Base-by-base conservation (phyloP, 1,284 basidiomycete species). In the Boletellus deceptivus region DNA sequence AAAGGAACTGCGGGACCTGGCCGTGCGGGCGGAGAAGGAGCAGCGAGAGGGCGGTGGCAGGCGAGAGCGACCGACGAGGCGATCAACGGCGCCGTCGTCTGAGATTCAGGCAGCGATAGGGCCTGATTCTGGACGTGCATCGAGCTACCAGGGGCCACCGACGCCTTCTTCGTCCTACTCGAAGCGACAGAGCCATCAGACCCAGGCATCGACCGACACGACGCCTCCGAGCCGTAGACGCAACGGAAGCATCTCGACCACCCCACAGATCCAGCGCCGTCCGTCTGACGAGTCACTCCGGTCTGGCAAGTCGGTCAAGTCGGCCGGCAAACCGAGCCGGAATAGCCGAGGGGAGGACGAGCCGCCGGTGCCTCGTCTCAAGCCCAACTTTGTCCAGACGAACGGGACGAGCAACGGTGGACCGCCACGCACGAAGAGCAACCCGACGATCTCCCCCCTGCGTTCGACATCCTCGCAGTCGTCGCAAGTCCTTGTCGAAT, bases 351-450 rank as follows among this genome's bases (percentile, higher is more conserved):
- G 48, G 11, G 67, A 69, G 20, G 67, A 68, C 14, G 64, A 64
- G 24, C 67, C 67, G 4, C 64, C 64, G 0, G 65, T 65, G 3
- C 63, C 66, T 24, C 67, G 64, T 25, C 55, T 64, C 16, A 64
- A 64, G 40, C 62, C 65, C 48, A 58, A 64, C 39, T 66, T 64
- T 46, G 46, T 48, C 31, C 57, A 57, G 31, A 27, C 53, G n/a
- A 61, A 50, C 7, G 54, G 48, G 14, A 41, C 24, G 20, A 48
- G 18, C 18, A 25, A 17, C 4, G 50, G 27, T 16, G 52, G 49
- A 10, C 61, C 74, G 27, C 65, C 72, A 11, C 72, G 76, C 17
- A 71, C 66, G 55, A 75, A 75, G 67, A 76, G 75, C 54, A 75
- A 75, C 68, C 73, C 76, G 3, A 45, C 59, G n/a, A 49, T 57